phyloP scores from a whole-genome alignment of 768 basidiomycete species.

The Hygrocybe coccinea region DNA sequence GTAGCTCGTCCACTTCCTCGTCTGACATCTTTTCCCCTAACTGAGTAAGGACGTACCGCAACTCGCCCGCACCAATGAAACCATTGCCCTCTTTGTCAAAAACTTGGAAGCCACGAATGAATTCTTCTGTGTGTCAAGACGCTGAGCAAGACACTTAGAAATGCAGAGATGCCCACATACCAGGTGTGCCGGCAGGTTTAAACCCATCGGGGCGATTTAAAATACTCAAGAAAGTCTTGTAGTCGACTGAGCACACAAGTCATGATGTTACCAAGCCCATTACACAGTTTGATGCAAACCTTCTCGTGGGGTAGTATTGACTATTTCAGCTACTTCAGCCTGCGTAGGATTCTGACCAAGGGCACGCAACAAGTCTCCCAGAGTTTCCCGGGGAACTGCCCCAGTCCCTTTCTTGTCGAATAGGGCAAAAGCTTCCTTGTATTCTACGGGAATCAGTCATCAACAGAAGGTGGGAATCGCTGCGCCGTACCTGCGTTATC shows the following conservation, averaged over 20 bases:
- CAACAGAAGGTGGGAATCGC: neutral
- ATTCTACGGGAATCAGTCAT: slow-evolving; percentile 48
- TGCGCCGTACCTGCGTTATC: slow-evolving; percentile 36
- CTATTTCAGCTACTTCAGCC: slow-evolving; percentile 87
- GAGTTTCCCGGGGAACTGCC: slow-evolving; percentile 76
- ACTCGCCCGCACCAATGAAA: slow-evolving; percentile 85
- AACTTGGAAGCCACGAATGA: slow-evolving; percentile 98
- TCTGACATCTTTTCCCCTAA: slow-evolving; percentile 98
- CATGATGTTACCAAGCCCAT: neutral
- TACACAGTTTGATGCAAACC: slow-evolving; percentile 39
- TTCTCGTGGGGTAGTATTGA: slow-evolving; percentile 66
- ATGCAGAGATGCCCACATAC: slow-evolving; percentile 40
- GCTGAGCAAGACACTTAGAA: neutral
- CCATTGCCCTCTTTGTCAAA: slow-evolving; percentile 96
- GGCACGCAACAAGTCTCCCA: slow-evolving; percentile 90
- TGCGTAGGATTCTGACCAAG: slow-evolving; percentile 99
- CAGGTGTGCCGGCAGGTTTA: slow-evolving; percentile 94
- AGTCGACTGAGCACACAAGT: slow-evolving; percentile 62
- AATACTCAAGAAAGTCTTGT: slow-evolving; percentile 85
- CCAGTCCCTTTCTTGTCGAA: slow-evolving; percentile 97
- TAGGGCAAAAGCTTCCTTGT: slow-evolving; percentile 95
- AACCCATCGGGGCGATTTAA: slow-evolving; percentile 94
- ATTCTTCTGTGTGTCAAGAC: slow-evolving; percentile 60
- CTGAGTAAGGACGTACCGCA: slow-evolving; percentile 91
- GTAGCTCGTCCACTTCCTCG: slow-evolving; percentile 94